Percentiles rank a stretch among this genome's conserved stretches.
phyloP scores from a whole-genome alignment of 2,329 filamentous ascomycete species.

The Elsinoe batatas region DNA sequence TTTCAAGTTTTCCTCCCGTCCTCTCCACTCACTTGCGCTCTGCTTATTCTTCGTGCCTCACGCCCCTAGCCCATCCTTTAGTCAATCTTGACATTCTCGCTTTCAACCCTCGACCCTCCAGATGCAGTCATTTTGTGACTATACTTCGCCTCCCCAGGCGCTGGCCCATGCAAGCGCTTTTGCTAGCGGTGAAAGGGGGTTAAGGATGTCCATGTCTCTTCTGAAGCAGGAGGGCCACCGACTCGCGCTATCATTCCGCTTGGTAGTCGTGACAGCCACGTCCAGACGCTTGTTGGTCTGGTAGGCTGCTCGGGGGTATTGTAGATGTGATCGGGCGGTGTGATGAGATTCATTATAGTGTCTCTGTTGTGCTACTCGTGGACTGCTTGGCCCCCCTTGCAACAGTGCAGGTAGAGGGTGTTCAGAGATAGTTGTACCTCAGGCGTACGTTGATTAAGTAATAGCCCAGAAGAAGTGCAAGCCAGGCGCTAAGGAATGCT shows the following conservation, averaged over 20 bases:
- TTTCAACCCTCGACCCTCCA: no score
- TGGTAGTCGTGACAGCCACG: background rate
- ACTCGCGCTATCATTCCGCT: background rate
- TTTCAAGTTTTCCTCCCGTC: no score
- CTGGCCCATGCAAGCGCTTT: no score
- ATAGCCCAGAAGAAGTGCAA: background rate
- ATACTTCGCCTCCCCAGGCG: no score
- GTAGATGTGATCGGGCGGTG: background rate
- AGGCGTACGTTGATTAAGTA: constrained; percentile 6
- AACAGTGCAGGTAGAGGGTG: background rate
- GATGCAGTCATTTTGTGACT: no score
- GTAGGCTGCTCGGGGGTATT: background rate
- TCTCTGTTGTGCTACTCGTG: background rate
- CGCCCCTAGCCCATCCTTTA: no score
- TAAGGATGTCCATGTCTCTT: no score
- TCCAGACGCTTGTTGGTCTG: background rate
- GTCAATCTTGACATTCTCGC: no score
- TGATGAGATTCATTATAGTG: background rate
- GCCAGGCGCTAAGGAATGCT: background rate
- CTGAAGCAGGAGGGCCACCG: no score
- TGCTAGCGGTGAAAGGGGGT: no score
- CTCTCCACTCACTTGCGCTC: no score
- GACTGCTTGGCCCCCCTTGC: background rate
- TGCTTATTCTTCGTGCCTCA: no score
- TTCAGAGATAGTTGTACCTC: constrained; percentile 4